Conservation (phyloP, 2,329 filamentous ascomycete species). For the Arthrobotrys sinensis region DNA sequence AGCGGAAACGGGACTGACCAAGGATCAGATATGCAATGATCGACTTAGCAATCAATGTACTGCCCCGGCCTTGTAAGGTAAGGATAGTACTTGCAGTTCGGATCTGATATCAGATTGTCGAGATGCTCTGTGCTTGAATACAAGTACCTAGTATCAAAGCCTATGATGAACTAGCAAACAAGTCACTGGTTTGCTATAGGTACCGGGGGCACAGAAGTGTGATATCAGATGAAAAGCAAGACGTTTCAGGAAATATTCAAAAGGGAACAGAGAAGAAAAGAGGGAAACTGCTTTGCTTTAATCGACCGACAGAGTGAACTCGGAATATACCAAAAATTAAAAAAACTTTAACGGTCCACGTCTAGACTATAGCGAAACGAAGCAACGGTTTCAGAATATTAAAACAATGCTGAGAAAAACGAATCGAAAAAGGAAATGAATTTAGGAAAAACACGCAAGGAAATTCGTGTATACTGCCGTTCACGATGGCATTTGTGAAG, state of each 20-base stretch:
- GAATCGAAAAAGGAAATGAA: conserved; percentile 52
- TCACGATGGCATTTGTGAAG: conserved; percentile 36
- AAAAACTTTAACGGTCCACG: conserved; percentile 47
- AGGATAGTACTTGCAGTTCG: not conserved
- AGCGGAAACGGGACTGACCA: conserved; percentile 2
- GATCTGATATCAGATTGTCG: conserved; percentile 8
- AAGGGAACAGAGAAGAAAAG: conserved; percentile 1
- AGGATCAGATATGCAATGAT: conserved; percentile 5
- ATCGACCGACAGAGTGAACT: conserved; percentile 27
- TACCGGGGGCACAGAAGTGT: not conserved
- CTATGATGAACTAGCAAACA: conserved; percentile 16
- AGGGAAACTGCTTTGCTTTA: conserved; percentile 37
- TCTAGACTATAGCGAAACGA: conserved; percentile 20
- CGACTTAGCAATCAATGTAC: conserved; percentile 15
- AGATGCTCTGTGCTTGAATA: not conserved
- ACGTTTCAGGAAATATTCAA: conserved; percentile 9
- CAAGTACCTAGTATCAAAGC: not conserved
- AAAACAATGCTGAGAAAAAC: conserved; percentile 51
- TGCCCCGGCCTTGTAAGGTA: not conserved
- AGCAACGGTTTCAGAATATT: conserved; percentile 58
- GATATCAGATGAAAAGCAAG: conserved; percentile 9
- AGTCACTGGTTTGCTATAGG: conserved; percentile 7
- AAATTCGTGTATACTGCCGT: conserved; percentile 54
- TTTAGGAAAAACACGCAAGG: conserved; percentile 46
- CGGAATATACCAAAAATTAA: conserved; percentile 35